Evolutionary conservation across 192 early-diverging fungal species (phyloP), one percentile per base, ranked within the genome.

Genomic region (Dissophora ornata): DNA sequence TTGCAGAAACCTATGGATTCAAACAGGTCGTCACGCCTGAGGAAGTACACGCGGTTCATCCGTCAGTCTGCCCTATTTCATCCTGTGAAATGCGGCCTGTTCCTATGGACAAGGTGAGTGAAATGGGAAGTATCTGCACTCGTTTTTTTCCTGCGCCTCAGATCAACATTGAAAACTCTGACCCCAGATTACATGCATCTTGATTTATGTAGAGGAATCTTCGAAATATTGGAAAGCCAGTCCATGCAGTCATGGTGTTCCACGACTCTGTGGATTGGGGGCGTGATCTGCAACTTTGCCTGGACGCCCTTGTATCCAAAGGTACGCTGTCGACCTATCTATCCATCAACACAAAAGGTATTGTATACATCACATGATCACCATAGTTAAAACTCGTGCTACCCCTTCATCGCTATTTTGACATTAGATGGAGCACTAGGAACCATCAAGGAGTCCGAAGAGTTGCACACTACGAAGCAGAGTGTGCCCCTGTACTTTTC

Each of bases 181-280:
- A n/a, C n/a, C n/a, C n/a, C n/a, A n/a, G n/a, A n/a, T n/a, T n/a
- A n/a, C n/a, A n/a, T n/a, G n/a, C n/a, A n/a, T n/a, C n/a, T n/a
- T n/a, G n/a, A n/a, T n/a, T n/a, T n/a, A n/a, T n/a, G n/a, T 54
- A 77, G 80, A 49, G 71, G 59, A 36, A 58, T 5, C 55, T 69
- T 26, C 71, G 81, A 40, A 82, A 85, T 46, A 63, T 85, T 15
- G 62, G 70, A 24, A 78, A 82, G 24, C 85, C 84, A 25, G 87
- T 95, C 57, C 81, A 87, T 33, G 89, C 89, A 0, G 82, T 94
- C 0, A 85, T 96, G 89, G 80, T 93, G 57, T 93, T 96, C 79
- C 91, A 97, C 75, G 96, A 97, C 69, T 92, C 92, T 32, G 79
- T 82, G 21, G 90, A 97, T 67, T 96, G 86, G 92, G 96, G 95